A percentile compares a stretch with the other conserved stretches of the same genome.
phyloP scores from a whole-genome alignment of 1,139 yeast species.

The Suhomyces atakaporum region DNA sequence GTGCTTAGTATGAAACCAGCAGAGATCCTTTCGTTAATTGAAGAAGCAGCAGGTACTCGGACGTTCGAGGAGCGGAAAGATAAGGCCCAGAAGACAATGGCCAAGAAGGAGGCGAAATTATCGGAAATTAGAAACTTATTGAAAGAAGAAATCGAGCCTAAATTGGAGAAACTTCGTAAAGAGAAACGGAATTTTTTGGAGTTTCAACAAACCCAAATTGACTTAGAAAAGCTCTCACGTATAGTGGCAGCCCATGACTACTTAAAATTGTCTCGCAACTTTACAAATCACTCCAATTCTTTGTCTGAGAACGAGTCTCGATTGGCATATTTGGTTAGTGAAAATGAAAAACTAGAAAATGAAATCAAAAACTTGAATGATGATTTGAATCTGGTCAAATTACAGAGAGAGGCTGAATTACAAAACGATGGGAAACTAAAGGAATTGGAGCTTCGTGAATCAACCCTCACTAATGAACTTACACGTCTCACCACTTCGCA shows the following conservation, averaged over 20 bases:
- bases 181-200: slow-evolving; percentile 85
- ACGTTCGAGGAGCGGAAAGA: slow-evolving; percentile 94
- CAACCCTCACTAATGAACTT: slow-evolving; percentile 60
- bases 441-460: slow-evolving; percentile 61
- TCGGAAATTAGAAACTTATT: slow-evolving; percentile 73
- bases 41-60: slow-evolving; percentile 98
- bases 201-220: slow-evolving; percentile 81
- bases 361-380: slow-evolving; percentile 64
- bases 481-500: slow-evolving; percentile 68
- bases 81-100: slow-evolving; percentile 88
- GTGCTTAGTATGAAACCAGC: slow-evolving; percentile 94
- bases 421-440: slow-evolving; percentile 64
- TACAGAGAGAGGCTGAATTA: slow-evolving; percentile 59
- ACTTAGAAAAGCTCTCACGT: slow-evolving; percentile 72
- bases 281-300: slow-evolving; percentile 41
- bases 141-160: slow-evolving; percentile 90
- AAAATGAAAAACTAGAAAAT: slow-evolving; percentile 44
- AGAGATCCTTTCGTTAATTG: slow-evolving; percentile 86
- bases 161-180: slow-evolving; percentile 73
- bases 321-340: slow-evolving; percentile 37
- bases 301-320: slow-evolving; percentile 38
- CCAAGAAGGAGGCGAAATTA: slow-evolving; percentile 83
- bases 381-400: slow-evolving; percentile 60
- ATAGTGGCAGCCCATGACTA: slow-evolving; percentile 82
- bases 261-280: slow-evolving; percentile 42